Evolutionary conservation across 495 filamentous ascomycete genomes (phyloP), one percentile per base, ranked within the genome.

Genomic region (Aspergillus diversus): DNA sequence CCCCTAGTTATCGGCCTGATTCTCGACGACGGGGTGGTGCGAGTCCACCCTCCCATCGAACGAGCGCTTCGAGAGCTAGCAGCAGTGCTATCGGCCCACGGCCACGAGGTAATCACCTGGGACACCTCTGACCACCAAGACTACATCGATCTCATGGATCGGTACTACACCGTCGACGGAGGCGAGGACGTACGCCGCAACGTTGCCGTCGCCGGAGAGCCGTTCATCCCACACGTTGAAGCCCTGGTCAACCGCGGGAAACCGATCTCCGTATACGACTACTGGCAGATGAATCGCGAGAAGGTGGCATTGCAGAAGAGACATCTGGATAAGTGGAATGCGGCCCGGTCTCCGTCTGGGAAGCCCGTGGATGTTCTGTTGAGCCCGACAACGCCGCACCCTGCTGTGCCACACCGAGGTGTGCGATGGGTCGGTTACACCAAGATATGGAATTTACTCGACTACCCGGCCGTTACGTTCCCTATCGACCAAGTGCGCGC

Each of bases 401-500:
- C 70, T 1, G 76, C 83, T 13, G 79, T 84, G 15, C 78, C 83
- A 35, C 82, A 81, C 43, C 72, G 80, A 13, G 70, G 63, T 65
- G 78, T 84, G 61, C 72, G 69, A 11, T 80, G 78, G 77, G 75
- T 86, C 51, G 80, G 81, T 0, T 92, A 90, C 65, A 89, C 86
- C 0, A 77, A 80, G 47, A 84, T 89, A 62, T 91, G 89, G 88
- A 91, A 92, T 69, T 66, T 90, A 37, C 72, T 91, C 0, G 87
- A 90, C 67, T 91, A 87, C 66, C 83, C 84, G 8, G 75, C 80
- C 32, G 73, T 86, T 35, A 81, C 83, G 5, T 73, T 89, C 50
- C 86, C 86, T 2, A 80, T 88, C 21, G 77, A 80, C 17, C 71
- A 75, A 32, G 84, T 83, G 8, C 78, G 70, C n/a, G 77, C 77